phyloP scores from a whole-genome alignment of 2,329 filamentous ascomycete species.

The Hypocrella siamensis region DNA sequence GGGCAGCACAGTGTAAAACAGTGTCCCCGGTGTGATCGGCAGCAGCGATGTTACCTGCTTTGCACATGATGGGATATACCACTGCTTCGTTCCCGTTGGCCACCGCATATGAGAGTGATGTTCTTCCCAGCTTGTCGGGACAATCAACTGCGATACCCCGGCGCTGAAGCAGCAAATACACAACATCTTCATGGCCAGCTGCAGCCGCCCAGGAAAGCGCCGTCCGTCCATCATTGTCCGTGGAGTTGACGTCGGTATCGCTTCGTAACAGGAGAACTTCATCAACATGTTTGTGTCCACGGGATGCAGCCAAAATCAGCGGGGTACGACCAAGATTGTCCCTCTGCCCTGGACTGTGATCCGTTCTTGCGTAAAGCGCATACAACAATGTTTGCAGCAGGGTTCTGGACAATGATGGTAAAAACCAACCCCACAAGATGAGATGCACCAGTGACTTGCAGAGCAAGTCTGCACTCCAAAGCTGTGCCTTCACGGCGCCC shows the following conservation, averaged over 20 bases:
- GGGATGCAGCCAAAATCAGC: neutral
- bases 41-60: neutral
- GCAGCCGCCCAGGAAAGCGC: neutral
- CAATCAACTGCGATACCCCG: neutral
- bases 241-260: neutral
- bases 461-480: neutral
- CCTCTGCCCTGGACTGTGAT: neutral
- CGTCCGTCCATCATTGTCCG: neutral
- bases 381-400: neutral
- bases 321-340: neutral
- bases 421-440: neutral
- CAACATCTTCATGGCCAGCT: neutral
- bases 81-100: neutral
- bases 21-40: neutral
- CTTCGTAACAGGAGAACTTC: neutral
- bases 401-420: neutral
- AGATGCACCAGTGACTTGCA: neutral
- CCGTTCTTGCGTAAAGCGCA: neutral
- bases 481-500: neutral
- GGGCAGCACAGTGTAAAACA: neutral
- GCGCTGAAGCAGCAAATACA: neutral
- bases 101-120: neutral
- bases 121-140: neutral
- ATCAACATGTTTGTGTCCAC: neutral
- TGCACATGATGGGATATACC: neutral